A percentile compares a stretch with the other conserved stretches of the same genome.
Conservation (phyloP, 2,329 filamentous ascomycete species). For the Teratosphaeriaceae sp. region DNA sequence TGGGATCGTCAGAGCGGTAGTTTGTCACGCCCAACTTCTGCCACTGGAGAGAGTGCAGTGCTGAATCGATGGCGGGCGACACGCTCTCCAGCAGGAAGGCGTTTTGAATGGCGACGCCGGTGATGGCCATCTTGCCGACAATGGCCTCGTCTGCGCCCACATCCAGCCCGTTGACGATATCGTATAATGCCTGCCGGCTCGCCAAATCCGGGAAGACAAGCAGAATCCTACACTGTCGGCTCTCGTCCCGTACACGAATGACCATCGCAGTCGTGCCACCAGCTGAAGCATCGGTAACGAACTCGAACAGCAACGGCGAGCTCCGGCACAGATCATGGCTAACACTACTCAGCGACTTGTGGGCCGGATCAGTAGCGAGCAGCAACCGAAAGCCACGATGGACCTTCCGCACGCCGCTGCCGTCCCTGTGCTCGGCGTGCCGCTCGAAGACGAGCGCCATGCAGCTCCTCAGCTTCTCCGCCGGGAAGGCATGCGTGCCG, state of each 20-base stretch:
- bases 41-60: constrained; percentile 50
- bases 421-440: constrained; percentile 59
- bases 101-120: constrained; percentile 58
- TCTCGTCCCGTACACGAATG: constrained; percentile 61
- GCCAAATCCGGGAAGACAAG: constrained; percentile 69
- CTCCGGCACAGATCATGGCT: constrained; percentile 61
- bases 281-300: constrained; percentile 49
- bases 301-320: constrained; percentile 68
- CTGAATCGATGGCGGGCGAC: constrained; percentile 32
- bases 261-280: constrained; percentile 65
- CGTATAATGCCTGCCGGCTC: constrained; percentile 65
- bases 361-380: constrained; percentile 68
- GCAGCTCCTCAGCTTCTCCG: constrained; percentile 65
- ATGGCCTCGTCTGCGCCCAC: constrained; percentile 62
- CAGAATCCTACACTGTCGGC: constrained; percentile 63
- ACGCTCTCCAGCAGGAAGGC: constrained; percentile 43
- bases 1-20: constrained; percentile 51
- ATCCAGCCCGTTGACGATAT: constrained; percentile 65
- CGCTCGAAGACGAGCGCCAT: constrained; percentile 71
- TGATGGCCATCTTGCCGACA: constrained; percentile 61
- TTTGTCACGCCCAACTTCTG: constrained; percentile 67
- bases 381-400: constrained; percentile 76
- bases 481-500: constrained; percentile 66
- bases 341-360: constrained; percentile 70
- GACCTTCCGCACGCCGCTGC: constrained; percentile 62